phyloP scores from a whole-genome alignment of 2,329 filamentous ascomycete species.

The Colletotrichum kahawae region DNA sequence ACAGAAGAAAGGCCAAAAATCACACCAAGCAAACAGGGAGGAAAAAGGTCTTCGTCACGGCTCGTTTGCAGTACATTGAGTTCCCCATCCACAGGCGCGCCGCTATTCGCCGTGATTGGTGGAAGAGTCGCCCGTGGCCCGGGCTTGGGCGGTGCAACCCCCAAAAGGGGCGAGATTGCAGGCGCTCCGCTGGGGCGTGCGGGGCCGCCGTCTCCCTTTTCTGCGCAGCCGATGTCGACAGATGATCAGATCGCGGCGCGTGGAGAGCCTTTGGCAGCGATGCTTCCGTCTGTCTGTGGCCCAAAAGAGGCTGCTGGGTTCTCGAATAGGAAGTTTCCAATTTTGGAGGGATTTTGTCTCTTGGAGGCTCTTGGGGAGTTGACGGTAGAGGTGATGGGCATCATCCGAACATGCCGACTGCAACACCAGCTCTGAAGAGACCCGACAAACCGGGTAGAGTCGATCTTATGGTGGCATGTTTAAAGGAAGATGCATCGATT shows the following conservation, averaged over 20 bases:
- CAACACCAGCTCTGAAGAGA: not conserved
- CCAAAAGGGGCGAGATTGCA: slow-evolving; percentile 10
- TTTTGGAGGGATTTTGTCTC: not conserved
- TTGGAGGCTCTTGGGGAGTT: not conserved
- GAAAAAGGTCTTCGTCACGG: not conserved
- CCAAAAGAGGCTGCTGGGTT: not conserved
- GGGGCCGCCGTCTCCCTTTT: not conserved
- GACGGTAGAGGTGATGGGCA: not conserved
- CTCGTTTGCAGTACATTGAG: slow-evolving; percentile 16
- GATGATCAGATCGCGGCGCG: not conserved
- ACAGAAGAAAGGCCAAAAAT: not conserved
- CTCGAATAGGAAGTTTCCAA: not conserved
- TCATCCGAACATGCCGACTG: not conserved
- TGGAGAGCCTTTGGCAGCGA: not conserved
- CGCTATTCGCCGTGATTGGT: slow-evolving; percentile 3
- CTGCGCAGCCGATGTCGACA: not conserved
- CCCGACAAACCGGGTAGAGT: not conserved
- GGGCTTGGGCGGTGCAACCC: not conserved
- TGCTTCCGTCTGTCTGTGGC: not conserved
- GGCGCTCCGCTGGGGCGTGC: slow-evolving; percentile 2
- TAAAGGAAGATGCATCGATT: not conserved
- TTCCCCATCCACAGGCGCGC: not conserved
- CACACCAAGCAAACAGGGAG: not conserved
- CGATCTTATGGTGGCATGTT: not conserved
- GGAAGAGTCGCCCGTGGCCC: not conserved